Percentiles rank a stretch among this genome's conserved stretches.
phyloP scores from a whole-genome alignment of 192 early-diverging fungal genomes.

The Allomyces javanicus region DNA sequence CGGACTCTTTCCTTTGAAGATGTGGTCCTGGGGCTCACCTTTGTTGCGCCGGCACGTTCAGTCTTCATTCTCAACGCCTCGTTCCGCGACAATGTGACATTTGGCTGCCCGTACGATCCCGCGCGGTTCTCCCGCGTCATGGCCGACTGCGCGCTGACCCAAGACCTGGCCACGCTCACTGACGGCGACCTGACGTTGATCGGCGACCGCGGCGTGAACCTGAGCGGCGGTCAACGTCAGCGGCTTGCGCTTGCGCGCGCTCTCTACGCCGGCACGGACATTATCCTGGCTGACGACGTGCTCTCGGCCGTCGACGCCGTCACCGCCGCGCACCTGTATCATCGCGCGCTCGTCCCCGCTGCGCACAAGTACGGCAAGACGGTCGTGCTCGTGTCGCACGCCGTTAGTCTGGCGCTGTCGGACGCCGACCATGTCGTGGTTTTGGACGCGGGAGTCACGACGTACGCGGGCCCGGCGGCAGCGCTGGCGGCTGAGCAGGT shows the following conservation, averaged over 20 bases:
- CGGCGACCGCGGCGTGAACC: constrained; percentile 42
- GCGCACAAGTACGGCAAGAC: constrained; percentile 6
- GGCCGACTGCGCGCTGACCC: constrained; percentile 43
- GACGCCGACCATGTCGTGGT: background rate
- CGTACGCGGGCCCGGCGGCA: too few relatives aligned
- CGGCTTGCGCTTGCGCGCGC: constrained; percentile 60
- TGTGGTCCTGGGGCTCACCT: too few relatives aligned
- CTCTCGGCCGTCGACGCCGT: constrained; percentile 35
- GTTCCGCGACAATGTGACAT: constrained; percentile 53
- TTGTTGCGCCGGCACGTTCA: background rate
- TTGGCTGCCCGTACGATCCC: constrained; percentile 38
- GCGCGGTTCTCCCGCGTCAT: constrained; percentile 42
- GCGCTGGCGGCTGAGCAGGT: background rate
- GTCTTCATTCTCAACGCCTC: constrained; percentile 23
- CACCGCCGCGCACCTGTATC: constrained; percentile 24
- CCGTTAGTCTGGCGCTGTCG: background rate
- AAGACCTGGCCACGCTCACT: constrained; percentile 39
- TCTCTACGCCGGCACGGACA: constrained; percentile 45
- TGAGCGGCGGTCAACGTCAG: constrained; percentile 57
- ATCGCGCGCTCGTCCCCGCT: constrained; percentile 14
- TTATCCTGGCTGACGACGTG: constrained; percentile 64
- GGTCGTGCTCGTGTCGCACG: background rate
- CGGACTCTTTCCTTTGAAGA: too few relatives aligned
- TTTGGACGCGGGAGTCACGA: too few relatives aligned
- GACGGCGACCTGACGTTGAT: constrained; percentile 49